Evolutionary conservation across 495 filamentous ascomycete genomes (phyloP), one percentile per base, ranked within the genome.

Genomic region (Aspergillus haitiensis): DNA sequence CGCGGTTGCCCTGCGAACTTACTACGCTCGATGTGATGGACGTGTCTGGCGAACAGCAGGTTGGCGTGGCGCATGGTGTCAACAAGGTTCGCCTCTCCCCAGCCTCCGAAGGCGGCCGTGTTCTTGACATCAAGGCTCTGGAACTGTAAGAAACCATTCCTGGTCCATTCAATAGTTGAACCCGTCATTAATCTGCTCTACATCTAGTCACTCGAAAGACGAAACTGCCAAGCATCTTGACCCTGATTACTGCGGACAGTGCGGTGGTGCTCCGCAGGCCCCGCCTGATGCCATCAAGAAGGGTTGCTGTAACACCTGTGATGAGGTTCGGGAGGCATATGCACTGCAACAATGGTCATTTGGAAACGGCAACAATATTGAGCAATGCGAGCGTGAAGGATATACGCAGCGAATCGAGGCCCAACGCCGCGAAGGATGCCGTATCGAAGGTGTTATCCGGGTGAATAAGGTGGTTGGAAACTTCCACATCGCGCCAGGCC

Each of bases 391-490:
- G 68, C 86, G 93, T 50, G 94, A 99, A 73, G 92, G 96, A 71
- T 99, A 97, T 70, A 80, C 82, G 55, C 88, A 97, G 70, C 86
- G 87, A 56, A 78, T 99, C 45, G 88, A 93, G 66, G 86, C 85
- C 56, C 93, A 97, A 76, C 84, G 92, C 27, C 81, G 85, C 13
- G 95, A 99, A 70, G 94, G 94, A 32, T 99, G 94, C 73, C 91
- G 96, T 32, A 88, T 99, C 59, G 93, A 97, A 66, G 94, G 94
- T 58, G 88, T 85, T 11, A 82, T 99, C 60, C 88, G 90, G 33
- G 94, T 99, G 46, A 99, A 98, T 79, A 99, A 98, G 71, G 94
- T 99, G 2, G 81, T 98, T 55, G 94, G 94, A 45, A 99, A 99
- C 76, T 99, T 99, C 84, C 94, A 99, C 75, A 89, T 99, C 66